A percentile compares a stretch with the other conserved stretches of the same genome.
These are phyloP conservation scores for Dothistroma pini DNA, from an alignment of 2,329 filamentous ascomycete genomes.

Conservation along the genomic window DNA sequence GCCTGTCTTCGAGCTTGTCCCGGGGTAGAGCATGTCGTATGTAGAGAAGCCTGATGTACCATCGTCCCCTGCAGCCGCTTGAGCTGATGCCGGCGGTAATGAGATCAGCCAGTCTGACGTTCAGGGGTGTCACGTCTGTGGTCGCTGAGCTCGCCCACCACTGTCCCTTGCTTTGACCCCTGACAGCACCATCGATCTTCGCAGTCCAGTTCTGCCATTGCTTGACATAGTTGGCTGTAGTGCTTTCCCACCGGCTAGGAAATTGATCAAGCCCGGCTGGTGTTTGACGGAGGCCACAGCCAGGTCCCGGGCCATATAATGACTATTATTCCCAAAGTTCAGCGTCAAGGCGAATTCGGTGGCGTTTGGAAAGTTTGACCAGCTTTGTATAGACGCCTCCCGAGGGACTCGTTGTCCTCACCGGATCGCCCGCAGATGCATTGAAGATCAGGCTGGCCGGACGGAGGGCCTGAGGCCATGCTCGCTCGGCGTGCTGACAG, in stretches of 20 bases:
- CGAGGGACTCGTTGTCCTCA: slow-evolving; percentile 24
- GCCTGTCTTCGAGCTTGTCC: slow-evolving; percentile 24
- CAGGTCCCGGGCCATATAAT: slow-evolving; percentile 29
- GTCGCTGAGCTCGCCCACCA: slow-evolving; percentile 33
- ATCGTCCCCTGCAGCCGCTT: slow-evolving; percentile 23
- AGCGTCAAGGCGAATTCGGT: slow-evolving; percentile 31
- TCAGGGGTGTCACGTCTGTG: slow-evolving; percentile 27
- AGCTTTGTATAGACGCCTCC: slow-evolving; percentile 33
- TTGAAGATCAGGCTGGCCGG: slow-evolving; percentile 32
- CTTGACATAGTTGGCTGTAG: slow-evolving; percentile 28
- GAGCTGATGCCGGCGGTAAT: slow-evolving; percentile 31
- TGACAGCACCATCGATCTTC: slow-evolving; percentile 28
- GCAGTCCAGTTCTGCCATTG: slow-evolving; percentile 32
- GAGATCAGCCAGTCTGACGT: slow-evolving; percentile 29
- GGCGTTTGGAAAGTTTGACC: slow-evolving; percentile 30
- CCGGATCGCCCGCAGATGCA: slow-evolving; percentile 22
- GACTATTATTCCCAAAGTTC: slow-evolving; percentile 32
- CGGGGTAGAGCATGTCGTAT: slow-evolving; percentile 30
- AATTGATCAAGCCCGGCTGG: slow-evolving; percentile 23
- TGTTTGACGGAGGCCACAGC: slow-evolving; percentile 31
- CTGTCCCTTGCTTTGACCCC: slow-evolving; percentile 5
- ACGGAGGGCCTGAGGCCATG: slow-evolving; percentile 30
- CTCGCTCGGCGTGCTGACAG: slow-evolving; percentile 26
- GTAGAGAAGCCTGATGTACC: slow-evolving; percentile 30
- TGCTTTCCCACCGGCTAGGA: slow-evolving; percentile 24